A percentile compares a stretch with the other conserved stretches of the same genome.
These are phyloP conservation scores for Fusarium begoniae DNA, from an alignment of 2,329 filamentous ascomycete species.

Conservation along the genomic window DNA sequence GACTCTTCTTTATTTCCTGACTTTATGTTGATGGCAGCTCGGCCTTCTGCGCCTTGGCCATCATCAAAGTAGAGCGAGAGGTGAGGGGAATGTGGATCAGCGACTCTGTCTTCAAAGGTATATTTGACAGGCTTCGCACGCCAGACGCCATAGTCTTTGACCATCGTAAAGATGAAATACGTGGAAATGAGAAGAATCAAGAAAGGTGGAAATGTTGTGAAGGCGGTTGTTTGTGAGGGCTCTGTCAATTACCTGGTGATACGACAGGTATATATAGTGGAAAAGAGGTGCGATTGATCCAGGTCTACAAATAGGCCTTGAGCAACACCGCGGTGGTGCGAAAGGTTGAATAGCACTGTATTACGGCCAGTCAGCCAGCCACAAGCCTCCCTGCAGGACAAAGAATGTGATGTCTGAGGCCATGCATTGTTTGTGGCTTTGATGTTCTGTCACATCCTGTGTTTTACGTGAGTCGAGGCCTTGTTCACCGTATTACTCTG, in stretches of 20 bases:
- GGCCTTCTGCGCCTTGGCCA: not conserved
- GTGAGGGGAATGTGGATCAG: not conserved
- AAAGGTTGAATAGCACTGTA: not conserved
- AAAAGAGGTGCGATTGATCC: not conserved
- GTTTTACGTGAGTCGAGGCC: no score
- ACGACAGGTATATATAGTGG: not conserved
- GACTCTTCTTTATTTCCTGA: not conserved
- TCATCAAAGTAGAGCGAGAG: not conserved
- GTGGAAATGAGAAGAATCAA: not conserved
- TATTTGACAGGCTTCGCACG: not conserved
- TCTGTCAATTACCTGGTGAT: not conserved
- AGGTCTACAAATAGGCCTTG: not conserved
- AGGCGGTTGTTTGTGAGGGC: not conserved
- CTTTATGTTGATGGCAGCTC: not conserved
- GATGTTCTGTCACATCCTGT: no score
- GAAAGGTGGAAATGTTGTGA: not conserved
- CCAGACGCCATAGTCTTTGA: not conserved
- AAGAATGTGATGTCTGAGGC: not conserved
- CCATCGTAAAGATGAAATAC: not conserved
- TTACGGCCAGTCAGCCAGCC: not conserved
- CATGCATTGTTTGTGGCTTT: not conserved
- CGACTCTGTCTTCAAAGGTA: not conserved
- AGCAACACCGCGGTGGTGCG: not conserved
- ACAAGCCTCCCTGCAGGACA: not conserved
- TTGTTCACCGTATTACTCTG: not conserved